These are phyloP conservation scores for Euphorbia schlechtendalii DNA, from an alignment of 441 rosid genomes.

Conservation along the genomic window DNA sequence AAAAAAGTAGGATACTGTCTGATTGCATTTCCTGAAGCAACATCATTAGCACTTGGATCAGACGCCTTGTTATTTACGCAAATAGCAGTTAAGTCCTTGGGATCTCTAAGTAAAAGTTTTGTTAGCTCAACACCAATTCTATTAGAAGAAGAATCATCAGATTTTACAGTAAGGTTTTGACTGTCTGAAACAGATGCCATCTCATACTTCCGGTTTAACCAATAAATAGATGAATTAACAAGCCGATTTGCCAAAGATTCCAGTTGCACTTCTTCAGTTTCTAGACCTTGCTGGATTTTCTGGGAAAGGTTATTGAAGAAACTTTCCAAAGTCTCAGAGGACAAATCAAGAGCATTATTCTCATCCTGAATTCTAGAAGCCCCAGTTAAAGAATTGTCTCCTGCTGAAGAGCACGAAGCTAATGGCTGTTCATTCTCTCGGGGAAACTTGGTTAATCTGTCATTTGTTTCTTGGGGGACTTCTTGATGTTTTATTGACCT, in stretches of 20 bases:
- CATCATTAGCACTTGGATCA: conserved; percentile 25
- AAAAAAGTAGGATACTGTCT: conserved; percentile 84
- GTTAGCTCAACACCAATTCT: conserved; percentile 42
- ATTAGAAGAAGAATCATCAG: conserved; percentile 23
- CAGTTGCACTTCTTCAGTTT: conserved; percentile 67
- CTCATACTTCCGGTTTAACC: conserved; percentile 52
- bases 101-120: conserved; percentile 58
- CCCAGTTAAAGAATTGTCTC: conserved; percentile 54
- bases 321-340: conserved; percentile 43
- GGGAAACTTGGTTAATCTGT: conserved; percentile 27
- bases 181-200: conserved; percentile 31
- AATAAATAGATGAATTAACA: conserved; percentile 52
- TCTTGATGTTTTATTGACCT: conserved; percentile 26
- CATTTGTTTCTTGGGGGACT: conserved; percentile 30
- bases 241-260: conserved; percentile 72
- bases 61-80: conserved; percentile 32
- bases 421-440: conserved; percentile 43
- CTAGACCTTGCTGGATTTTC: conserved; percentile 71
- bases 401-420: conserved; percentile 48
- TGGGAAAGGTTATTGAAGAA: conserved; percentile 50
- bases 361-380: conserved; percentile 52
- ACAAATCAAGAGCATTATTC: conserved; percentile 32
- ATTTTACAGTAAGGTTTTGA: conserved; percentile 27
- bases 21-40: conserved; percentile 35
- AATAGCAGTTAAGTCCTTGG: conserved; percentile 55